A percentile compares a stretch with the other conserved stretches of the same genome.
Conservation (phyloP, 345 rosid species). For the Mallotus nudiflorus region DNA sequence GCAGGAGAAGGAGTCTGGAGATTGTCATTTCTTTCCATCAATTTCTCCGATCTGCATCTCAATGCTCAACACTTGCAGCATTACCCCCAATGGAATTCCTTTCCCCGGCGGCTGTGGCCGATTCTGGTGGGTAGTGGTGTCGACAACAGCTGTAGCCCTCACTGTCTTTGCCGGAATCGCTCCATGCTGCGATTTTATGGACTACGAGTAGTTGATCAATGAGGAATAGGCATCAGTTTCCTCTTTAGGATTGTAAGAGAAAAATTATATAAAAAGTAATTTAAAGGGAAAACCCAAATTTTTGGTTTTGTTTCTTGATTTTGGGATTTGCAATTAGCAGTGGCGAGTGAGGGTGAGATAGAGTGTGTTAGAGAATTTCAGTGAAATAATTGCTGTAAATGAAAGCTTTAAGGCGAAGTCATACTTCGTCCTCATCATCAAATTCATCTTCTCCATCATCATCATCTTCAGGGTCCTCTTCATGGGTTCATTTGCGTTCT, state of each 20-base stretch:
- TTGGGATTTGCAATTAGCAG: background rate
- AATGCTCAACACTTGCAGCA: background rate
- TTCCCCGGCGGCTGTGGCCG: background rate
- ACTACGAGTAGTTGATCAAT: background rate
- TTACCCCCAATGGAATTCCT: background rate
- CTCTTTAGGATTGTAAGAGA: no score
- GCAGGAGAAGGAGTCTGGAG: background rate
- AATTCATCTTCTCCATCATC: conserved; percentile 67
- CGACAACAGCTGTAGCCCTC: background rate
- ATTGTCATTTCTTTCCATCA: background rate
- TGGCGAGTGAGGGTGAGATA: background rate
- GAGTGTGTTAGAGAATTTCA: background rate
- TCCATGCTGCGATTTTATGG: background rate
- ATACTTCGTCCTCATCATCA: conserved; percentile 61
- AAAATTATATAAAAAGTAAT: background rate
- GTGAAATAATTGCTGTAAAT: conserved; percentile 36
- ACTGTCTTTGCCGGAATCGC: no score
- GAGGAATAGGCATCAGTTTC: no score
- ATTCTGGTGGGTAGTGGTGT: background rate
- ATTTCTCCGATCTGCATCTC: background rate
- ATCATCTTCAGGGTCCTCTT: conserved; percentile 49
- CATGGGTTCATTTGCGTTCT: conserved; percentile 93
- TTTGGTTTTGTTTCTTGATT: background rate
- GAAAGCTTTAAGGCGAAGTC: conserved; percentile 85
- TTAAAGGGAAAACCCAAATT: background rate